Evolutionary conservation across 805 yeast species (phyloP), one percentile per base, ranked within the genome.

Genomic region (Cyberlindnera saturnus): DNA sequence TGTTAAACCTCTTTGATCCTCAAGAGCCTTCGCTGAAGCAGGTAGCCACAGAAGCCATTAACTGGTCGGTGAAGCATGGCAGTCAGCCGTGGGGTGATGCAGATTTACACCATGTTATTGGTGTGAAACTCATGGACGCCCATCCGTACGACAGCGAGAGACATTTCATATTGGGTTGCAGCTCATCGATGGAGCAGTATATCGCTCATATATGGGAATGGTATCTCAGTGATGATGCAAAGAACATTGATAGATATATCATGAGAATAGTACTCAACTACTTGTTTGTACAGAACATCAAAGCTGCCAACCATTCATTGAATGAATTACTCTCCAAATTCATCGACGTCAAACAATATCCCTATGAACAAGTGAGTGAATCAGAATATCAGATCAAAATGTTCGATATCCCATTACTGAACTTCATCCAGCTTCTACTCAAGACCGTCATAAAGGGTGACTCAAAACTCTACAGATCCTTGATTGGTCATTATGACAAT

Each of bases 191-290:
- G 42, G 72, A 76, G 0, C 67, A 72, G 42, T 75, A 77, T 55
- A 69, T 63, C 40, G 64, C 69, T 7, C 53, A 70, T 34, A 45
- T 67, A 9, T 71, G 71, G 70, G 59, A 61, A 28, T 78, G 82
- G 82, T 73, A 60, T 37, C 14, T 38, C 13, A 57, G 55, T 19
- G 66, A 58, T 29, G 60, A 58, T 32, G 44, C 45, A 1, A 47
- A 41, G 4, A 56, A 56, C 28, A 65, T 66, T 31, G 69, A 61
- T 2, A 38, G 52, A 19, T 71, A 65, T 44, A 49, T 66, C 11
- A 55, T 75, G 4, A 73, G 97, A 49, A 77, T 88, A 3, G 81
- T 88, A 6, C 62, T 89, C 43, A 88, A 90, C 52, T 91, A 86
- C 60, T 66, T 86, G 18, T 74, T 80, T 50, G 71, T 84, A 43